A percentile compares a stretch with the other conserved stretches of the same genome.
Evolutionary conservation across 2,329 filamentous ascomycete genomes (phyloP).

Genomic region (Anisogramma anomala): DNA sequence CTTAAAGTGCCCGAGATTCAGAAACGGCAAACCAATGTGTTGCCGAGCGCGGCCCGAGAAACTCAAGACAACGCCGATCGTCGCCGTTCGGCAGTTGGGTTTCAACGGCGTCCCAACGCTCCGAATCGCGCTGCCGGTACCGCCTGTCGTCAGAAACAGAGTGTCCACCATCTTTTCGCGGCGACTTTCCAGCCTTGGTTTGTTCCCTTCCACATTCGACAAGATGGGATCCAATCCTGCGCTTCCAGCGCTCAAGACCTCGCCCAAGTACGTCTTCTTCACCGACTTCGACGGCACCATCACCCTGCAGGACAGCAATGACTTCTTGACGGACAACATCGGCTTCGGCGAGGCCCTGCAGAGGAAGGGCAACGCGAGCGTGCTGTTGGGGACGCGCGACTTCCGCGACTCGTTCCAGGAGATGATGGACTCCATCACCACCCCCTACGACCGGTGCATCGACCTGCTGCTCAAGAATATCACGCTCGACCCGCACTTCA

Average conservation of each 20-base stretch:
- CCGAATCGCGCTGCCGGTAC: too few species aligned
- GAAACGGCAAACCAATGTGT: too few species aligned
- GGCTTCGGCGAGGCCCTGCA: slow-evolving; percentile 69
- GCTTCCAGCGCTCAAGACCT: slow-evolving; percentile 49
- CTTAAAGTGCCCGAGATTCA: too few species aligned
- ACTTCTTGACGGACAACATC: slow-evolving; percentile 77
- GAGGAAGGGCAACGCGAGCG: slow-evolving; percentile 60
- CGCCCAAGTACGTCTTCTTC: slow-evolving; percentile 93
- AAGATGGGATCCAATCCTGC: slow-evolving; percentile 32
- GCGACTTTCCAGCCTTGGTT: too few species aligned
- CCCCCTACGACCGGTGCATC: slow-evolving; percentile 74
- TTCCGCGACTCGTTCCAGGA: slow-evolving; percentile 82
- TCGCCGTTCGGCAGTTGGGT: too few species aligned
- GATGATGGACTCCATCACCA: slow-evolving; percentile 81
- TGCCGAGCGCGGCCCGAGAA: too few species aligned
- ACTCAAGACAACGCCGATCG: too few species aligned
- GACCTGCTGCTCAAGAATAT: slow-evolving; percentile 69
- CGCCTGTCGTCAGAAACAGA: neutral
- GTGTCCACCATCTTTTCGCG: neutral
- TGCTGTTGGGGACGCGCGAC: slow-evolving; percentile 56
- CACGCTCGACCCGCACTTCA: slow-evolving; percentile 78
- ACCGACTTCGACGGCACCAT: slow-evolving; percentile 98
- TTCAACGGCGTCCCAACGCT: too few species aligned
- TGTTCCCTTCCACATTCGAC: slow-evolving; percentile 1
- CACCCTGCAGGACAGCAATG: slow-evolving; percentile 58